Conservation (phyloP, 345 rosid species). For the Microcos paniculata region DNA sequence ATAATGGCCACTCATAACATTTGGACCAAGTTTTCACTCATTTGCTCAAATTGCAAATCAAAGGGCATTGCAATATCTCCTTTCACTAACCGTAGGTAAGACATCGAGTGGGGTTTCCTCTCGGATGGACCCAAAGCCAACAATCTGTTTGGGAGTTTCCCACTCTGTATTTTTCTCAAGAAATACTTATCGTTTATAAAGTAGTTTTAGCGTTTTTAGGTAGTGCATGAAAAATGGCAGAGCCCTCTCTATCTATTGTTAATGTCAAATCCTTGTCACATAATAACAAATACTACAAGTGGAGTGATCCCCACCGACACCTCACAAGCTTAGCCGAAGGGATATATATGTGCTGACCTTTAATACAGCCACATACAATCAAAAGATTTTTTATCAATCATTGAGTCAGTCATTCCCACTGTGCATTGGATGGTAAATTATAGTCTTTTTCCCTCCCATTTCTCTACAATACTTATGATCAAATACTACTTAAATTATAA, state of each 20-base stretch:
- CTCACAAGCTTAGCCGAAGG: background rate
- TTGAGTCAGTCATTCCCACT: background rate
- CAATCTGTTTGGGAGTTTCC: background rate
- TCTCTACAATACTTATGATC: background rate
- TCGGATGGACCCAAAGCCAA: background rate
- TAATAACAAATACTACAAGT: background rate
- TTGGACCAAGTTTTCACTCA: slow-evolving; percentile 9
- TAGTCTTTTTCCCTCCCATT: background rate
- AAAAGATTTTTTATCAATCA: background rate
- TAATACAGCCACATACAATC: background rate
- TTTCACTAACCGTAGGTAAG: background rate
- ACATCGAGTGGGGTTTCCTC: background rate
- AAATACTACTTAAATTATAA: too few species aligned
- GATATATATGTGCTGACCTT: slow-evolving; percentile 3
- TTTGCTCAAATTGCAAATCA: background rate
- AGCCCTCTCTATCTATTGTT: background rate
- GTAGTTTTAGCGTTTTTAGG: background rate
- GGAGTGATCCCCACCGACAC: background rate
- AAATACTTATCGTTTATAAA: background rate
- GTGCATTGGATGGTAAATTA: background rate
- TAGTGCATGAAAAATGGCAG: background rate
- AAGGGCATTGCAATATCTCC: background rate
- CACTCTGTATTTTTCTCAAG: background rate
- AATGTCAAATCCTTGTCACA: background rate
- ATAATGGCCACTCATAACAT: slow-evolving; percentile 17